Base-by-base conservation (phyloP, 208 protist genomes). In the Porcisia deanei region DNA sequence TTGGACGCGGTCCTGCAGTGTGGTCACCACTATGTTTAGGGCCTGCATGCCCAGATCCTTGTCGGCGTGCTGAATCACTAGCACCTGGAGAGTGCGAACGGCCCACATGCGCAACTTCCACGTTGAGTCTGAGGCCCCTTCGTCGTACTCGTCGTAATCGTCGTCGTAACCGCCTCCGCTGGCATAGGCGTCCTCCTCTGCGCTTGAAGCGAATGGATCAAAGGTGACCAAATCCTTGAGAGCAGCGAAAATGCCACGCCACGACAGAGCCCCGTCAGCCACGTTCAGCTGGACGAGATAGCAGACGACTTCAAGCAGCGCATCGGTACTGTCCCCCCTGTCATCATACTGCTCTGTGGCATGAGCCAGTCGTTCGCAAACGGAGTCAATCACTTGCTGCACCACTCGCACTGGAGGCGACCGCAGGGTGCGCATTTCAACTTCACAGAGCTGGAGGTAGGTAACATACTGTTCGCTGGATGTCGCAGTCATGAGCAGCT, bases 81-180 rank as follows among this genome's bases (percentile, higher is more conserved):
- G 67, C 16, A 81, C 74, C 18, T 83, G 75, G 60, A 90, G 45
- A 18, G 90, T 54, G 16, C 83, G 82, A 45, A 80, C 43, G 18
- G 83, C 70, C 73, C 80, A 81, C 60, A 83, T 78, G 53, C 89
- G 86, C 63, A 89, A 39, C 70, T 81, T 88, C 89, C 89, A 93
- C 66, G 86, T 86, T 43, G 81, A 74, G 69, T 91, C 87, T 16
- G 72, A 72, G 22, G 76, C n/a, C 14, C 75, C 77, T 72, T 78
- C 71, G 49, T 85, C 81, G 71, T 86, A 87, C 49, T 83, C 80
- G 58, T 82, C 74, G 55, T 85, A 83, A 39, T 82, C 76, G 64
- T 82, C 65, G 57, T 73, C 80, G 43, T 55, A 60, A 22, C 70
- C 64, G 41, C 64, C 60, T 30, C 10, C 61, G 34, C 71, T 39